phyloP scores from a whole-genome alignment of 371 early-diverging fungal species.

The Mucor indicus region DNA sequence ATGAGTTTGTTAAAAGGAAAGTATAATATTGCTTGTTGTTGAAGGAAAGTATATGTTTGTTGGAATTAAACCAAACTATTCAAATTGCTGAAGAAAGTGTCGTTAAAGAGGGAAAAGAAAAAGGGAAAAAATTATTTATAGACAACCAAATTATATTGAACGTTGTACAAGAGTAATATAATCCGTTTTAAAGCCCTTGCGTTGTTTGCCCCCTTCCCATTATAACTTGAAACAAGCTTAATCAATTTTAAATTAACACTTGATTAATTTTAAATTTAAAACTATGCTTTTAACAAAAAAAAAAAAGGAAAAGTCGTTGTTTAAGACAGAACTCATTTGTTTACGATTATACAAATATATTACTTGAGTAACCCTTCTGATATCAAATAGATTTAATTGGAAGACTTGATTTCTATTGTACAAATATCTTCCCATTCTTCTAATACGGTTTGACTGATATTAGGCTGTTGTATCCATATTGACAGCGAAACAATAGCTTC shows the following conservation, averaged over 20 bases:
- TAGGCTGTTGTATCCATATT: slow-evolving; percentile 42
- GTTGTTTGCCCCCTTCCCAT: too few relatives aligned
- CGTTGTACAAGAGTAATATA: slow-evolving; percentile 15
- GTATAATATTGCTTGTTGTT: slow-evolving; percentile 3
- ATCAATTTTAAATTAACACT: not conserved
- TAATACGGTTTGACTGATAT: slow-evolving; percentile 16
- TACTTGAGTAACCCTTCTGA: slow-evolving; percentile 32
- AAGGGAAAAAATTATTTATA: not conserved
- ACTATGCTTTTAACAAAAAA: slow-evolving; percentile 1
- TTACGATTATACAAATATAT: slow-evolving; percentile 4
- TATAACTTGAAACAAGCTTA: not conserved
- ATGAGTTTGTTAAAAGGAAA: not conserved
- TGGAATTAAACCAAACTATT: too few relatives aligned
- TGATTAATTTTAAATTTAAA: not conserved
- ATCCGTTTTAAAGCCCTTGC: too few relatives aligned
- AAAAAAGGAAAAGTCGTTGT: not conserved
- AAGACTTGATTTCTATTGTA: slow-evolving; percentile 15
- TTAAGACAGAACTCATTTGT: not conserved
- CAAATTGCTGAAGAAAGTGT: slow-evolving; percentile 9
- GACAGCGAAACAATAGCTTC: slow-evolving; percentile 38
- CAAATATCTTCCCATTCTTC: slow-evolving; percentile 37
- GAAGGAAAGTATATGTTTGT: slow-evolving; percentile 20
- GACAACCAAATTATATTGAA: slow-evolving; percentile 3
- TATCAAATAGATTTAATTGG: slow-evolving; percentile 12
- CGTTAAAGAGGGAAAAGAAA: slow-evolving; percentile 2